These are phyloP conservation scores for Mycena haematopus DNA, from an alignment of 768 basidiomycete genomes.

Conservation along the genomic window DNA sequence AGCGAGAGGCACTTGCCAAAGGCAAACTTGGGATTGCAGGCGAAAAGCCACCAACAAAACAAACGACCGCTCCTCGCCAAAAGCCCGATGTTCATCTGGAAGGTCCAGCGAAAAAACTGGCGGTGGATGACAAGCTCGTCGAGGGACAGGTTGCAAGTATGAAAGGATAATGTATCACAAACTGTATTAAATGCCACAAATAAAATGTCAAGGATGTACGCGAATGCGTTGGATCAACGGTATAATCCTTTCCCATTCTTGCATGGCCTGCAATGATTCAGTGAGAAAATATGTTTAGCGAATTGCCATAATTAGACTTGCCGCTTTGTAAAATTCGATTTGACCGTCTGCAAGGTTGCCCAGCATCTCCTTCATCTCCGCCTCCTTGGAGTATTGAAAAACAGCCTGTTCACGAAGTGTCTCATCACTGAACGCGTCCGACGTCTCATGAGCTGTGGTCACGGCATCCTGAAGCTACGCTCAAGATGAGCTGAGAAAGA, in stretches of 20 bases:
- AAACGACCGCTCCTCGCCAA: neutral
- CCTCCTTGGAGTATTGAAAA: conserved; percentile 90
- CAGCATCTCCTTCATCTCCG: conserved; percentile 97
- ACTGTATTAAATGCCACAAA: conserved; percentile 26
- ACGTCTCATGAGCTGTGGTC: conserved; percentile 92
- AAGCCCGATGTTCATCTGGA: neutral
- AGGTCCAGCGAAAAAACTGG: neutral
- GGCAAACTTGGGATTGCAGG: neutral
- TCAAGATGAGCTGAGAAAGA: conserved; percentile 16
- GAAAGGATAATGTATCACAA: neutral
- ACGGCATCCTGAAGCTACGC: conserved; percentile 94
- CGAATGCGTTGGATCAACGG: conserved; percentile 92
- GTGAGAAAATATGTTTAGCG: conserved; percentile 6
- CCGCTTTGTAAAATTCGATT: conserved; percentile 92
- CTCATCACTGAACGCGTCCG: conserved; percentile 95
- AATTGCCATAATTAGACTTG: conserved; percentile 34
- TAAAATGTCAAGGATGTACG: conserved; percentile 67
- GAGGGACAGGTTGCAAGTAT: neutral
- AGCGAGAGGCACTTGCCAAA: conserved; percentile 27
- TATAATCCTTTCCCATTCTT: conserved; percentile 97
- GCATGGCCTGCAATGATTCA: conserved; percentile 71
- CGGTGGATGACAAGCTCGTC: neutral
- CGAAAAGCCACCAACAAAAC: neutral
- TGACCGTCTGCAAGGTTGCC: conserved; percentile 90
- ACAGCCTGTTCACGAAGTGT: conserved; percentile 89